These are phyloP conservation scores for Chaetomiaceae sp. DNA, from an alignment of 2,329 filamentous ascomycete genomes.

Conservation along the genomic window DNA sequence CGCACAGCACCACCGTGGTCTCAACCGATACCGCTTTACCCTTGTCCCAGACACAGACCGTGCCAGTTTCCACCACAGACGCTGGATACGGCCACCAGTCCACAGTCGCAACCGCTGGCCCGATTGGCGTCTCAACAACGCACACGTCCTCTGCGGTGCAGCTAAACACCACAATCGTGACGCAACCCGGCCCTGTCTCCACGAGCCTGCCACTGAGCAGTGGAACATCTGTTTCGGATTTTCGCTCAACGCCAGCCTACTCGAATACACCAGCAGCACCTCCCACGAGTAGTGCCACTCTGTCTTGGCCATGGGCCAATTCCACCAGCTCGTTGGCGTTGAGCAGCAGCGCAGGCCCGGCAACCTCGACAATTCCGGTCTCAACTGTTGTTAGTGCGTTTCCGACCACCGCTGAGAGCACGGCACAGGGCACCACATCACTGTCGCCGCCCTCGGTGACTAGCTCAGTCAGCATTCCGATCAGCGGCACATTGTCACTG, in stretches of 20 bases:
- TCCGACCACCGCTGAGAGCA: not conserved
- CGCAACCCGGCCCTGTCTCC: not conserved
- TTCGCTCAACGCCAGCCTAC: not conserved
- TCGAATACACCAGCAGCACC: not conserved
- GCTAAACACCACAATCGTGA: not conserved
- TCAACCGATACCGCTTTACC: not conserved
- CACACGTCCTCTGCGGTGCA: not conserved
- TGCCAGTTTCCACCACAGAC: not conserved
- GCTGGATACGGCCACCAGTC: not conserved
- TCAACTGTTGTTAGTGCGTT: not conserved
- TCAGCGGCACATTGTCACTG: not conserved
- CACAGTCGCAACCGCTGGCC: not conserved
- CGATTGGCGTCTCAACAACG: not conserved
- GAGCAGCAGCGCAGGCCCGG: not conserved
- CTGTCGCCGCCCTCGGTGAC: no score
- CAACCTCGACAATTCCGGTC: not conserved
- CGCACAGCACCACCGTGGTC: slow-evolving; percentile 1
- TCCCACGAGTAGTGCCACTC: not conserved
- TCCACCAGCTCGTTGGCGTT: not conserved
- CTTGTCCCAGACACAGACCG: not conserved
- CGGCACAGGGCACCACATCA: not conserved
- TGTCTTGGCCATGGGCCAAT: not conserved
- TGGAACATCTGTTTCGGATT: not conserved
- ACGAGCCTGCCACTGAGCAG: not conserved
- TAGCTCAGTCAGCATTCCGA: not conserved